These are phyloP conservation scores for Starmerella lactis-condensi DNA, from an alignment of 805 yeast genomes.

Conservation along the genomic window DNA sequence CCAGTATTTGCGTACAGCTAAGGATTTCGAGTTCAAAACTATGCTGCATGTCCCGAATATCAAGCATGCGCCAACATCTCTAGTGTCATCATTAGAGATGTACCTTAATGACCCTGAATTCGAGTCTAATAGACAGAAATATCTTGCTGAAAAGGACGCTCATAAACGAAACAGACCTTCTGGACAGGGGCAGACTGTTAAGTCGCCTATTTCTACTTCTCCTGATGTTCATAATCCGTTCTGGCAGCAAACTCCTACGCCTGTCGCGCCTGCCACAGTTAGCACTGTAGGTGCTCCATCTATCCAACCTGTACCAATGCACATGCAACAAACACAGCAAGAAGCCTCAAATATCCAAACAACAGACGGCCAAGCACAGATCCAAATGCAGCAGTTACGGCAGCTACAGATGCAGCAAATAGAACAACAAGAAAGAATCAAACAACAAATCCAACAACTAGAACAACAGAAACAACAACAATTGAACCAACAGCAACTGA, in stretches of 20 bases:
- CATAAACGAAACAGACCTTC: slow-evolving; percentile 16
- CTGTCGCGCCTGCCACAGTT: slow-evolving; percentile 3
- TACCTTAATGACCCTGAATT: slow-evolving; percentile 74
- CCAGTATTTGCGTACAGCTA: slow-evolving; percentile 71
- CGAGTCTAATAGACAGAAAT: slow-evolving; percentile 61
- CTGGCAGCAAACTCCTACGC: slow-evolving; percentile 8
- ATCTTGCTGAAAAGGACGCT: slow-evolving; percentile 44
- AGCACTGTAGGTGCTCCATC: too few species aligned
- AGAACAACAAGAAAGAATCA: slow-evolving; percentile 16
- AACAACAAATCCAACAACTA: slow-evolving; percentile 16
- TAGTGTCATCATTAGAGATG: slow-evolving; percentile 71
- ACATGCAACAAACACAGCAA: too few species aligned
- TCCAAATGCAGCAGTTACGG: slow-evolving; percentile 19
- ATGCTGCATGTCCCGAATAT: slow-evolving; percentile 87
- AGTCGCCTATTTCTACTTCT: slow-evolving; percentile 6
- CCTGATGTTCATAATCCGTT: slow-evolving; percentile 8
- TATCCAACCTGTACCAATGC: too few species aligned
- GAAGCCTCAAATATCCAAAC: slow-evolving; percentile 15
- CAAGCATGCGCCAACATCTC: slow-evolving; percentile 90
- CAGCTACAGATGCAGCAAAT: slow-evolving; percentile 18
- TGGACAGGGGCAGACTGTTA: slow-evolving; percentile 1
- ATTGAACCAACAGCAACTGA: slow-evolving; percentile 14
- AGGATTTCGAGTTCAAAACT: slow-evolving; percentile 69
- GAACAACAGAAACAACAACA: slow-evolving; percentile 14
- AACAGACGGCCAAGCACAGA: slow-evolving; percentile 17